phyloP scores from a whole-genome alignment of 2,329 filamentous ascomycete genomes.

The Chalaropsis thielavioides region DNA sequence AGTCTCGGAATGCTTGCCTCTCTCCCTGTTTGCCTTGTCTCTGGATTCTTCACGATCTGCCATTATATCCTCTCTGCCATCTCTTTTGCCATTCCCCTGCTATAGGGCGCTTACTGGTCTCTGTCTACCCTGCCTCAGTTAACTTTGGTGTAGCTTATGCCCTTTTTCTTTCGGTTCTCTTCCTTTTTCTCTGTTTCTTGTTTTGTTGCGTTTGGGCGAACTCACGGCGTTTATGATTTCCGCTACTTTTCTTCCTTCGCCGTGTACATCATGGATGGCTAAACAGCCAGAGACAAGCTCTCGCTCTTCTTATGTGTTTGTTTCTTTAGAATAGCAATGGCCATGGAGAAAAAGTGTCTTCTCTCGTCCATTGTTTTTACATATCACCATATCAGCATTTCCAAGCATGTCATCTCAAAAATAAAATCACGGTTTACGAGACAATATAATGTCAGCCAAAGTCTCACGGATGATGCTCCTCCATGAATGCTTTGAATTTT shows the following conservation, averaged over 20 bases:
- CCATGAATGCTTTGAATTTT: not conserved
- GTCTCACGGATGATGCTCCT: not conserved
- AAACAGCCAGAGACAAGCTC: not conserved
- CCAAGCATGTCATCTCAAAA: conserved; percentile 12
- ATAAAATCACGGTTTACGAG: conserved; percentile 7
- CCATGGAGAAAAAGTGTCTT: not conserved
- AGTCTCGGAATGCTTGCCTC: not conserved
- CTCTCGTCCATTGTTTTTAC: conserved; percentile 5
- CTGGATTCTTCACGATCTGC: not conserved
- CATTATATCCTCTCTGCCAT: not conserved
- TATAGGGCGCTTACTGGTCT: not conserved
- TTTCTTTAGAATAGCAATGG: conserved; percentile 1
- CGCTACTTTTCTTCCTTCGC: conserved; percentile 6
- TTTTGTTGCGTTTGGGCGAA: conserved; percentile 10
- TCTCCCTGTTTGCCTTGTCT: not conserved
- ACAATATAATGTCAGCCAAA: not conserved
- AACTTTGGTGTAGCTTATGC: not conserved
- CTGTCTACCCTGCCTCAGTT: not conserved
- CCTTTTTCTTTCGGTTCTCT: conserved; percentile 3
- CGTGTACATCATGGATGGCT: not conserved
- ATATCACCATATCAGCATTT: conserved; percentile 12
- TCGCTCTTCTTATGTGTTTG: not conserved
- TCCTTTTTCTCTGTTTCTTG: not conserved
- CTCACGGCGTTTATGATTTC: conserved; percentile 16
- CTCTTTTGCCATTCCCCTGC: not conserved